Base-by-base conservation (phyloP, 78 protist genomes). In the Pigoraptor vietnamica region DNA sequence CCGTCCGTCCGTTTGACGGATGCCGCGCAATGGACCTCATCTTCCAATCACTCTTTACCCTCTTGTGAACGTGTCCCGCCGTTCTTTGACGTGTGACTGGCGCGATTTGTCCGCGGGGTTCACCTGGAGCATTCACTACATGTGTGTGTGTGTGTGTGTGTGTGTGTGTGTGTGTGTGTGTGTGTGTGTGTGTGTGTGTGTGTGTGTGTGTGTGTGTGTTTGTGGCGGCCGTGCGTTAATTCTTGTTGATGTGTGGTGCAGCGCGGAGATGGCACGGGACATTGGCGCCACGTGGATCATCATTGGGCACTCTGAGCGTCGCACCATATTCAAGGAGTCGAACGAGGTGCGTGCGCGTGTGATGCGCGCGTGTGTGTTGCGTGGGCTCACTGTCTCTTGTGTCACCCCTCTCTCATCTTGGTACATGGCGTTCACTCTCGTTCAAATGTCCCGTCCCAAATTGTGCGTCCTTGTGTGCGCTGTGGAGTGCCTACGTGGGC, bases 241-340 rank as follows among this genome's bases (percentile, higher is more conserved):
- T n/a, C 86, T 29, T 81, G n/a, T n/a, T n/a, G n/a, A n/a, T n/a
- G n/a, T n/a, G 25, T 35, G 19, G 23, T n/a, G 0, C 48, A 86
- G 89, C 89, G 48, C 89, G 1, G 89, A 35, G 24, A 36, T 86
- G 55, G 48, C 48, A 39, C 1, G 1, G 86, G 99, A 98, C 82
- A 23, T 96, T 1, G 97, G 97, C 36, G 33, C 87, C 88, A 36
- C 95, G n/a, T 97, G 97, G 97, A 98, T 94, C 36, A 97, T 99
- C 67, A 34, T 98, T 6, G 99, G 99, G 39, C 99, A 99, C 96
- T 93, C 97, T 37, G 99, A 99, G 93, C 98, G 99, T 32, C 95
- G 99, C 32, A 35, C 92, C 39, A 39, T 98, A 91, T 98, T 97
- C 93, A 91, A 89, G 35, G 99, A 99, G 89, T 38, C 95, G 35